These are phyloP conservation scores for Aspergillus homomorphus DNA, from an alignment of 495 filamentous ascomycete genomes.

Conservation along the genomic window DNA sequence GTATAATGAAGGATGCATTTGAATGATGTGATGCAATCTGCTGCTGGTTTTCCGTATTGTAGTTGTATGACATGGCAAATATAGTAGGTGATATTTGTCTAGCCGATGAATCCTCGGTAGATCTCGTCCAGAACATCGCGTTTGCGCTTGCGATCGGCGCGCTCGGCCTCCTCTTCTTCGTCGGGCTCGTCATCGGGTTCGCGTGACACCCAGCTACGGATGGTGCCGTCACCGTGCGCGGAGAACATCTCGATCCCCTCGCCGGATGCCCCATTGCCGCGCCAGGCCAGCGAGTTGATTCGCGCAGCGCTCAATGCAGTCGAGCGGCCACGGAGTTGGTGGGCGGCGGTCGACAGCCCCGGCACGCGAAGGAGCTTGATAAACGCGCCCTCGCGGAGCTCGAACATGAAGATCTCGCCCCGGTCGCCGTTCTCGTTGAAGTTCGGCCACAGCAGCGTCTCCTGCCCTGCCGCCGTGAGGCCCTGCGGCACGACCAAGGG, in stretches of 20 bases:
- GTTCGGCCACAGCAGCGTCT: conserved; percentile 73
- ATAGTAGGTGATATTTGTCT: not conserved
- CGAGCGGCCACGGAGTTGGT: conserved; percentile 28
- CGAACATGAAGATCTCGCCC: conserved; percentile 66
- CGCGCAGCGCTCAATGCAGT: conserved; percentile 49
- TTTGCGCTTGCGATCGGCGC: conserved; percentile 47
- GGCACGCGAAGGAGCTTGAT: conserved; percentile 65
- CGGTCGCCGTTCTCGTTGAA: conserved; percentile 57
- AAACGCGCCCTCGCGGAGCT: conserved; percentile 69
- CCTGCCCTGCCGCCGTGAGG: conserved; percentile 48
- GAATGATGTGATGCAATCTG: not conserved
- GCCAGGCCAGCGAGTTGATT: conserved; percentile 70
- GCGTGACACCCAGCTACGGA: conserved; percentile 52
- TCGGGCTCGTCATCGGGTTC: conserved; percentile 53
- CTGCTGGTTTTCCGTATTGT: not conserved
- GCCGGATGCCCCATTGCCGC: conserved; percentile 49
- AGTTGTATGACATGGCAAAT: not conserved
- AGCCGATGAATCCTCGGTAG: conserved; percentile 35
- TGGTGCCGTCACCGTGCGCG: conserved; percentile 51
- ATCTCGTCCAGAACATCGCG: conserved; percentile 49
- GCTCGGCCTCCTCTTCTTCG: conserved; percentile 38
- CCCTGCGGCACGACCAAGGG: conserved; percentile 59
- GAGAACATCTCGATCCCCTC: conserved; percentile 50
- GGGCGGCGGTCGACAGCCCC: conserved; percentile 46
- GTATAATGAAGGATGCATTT: not conserved